Conservation (phyloP, 768 basidiomycete species). For the Mycena venus region DNA sequence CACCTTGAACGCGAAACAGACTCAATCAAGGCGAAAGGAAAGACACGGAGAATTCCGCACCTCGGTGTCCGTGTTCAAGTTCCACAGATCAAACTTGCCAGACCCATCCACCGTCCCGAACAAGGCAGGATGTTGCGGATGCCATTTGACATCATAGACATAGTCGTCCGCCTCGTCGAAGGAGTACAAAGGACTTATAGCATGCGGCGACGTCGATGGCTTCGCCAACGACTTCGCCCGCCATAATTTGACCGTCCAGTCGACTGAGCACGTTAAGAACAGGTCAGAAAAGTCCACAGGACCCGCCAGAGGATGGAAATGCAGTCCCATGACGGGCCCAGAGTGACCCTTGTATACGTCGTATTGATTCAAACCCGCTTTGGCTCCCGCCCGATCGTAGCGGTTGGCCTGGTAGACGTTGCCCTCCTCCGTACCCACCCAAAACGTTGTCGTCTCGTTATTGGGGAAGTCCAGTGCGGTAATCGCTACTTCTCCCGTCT, state of each 20-base stretch:
- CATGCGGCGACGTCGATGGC: slow-evolving; percentile 71
- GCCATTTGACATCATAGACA: slow-evolving; percentile 99
- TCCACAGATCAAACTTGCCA: slow-evolving; percentile 98
- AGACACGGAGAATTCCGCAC: slow-evolving; percentile 59
- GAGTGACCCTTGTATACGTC: slow-evolving; percentile 95
- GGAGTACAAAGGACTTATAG: slow-evolving; percentile 85
- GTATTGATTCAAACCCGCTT: slow-evolving; percentile 93
- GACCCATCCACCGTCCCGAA: slow-evolving; percentile 96
- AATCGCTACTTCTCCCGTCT: slow-evolving; percentile 96
- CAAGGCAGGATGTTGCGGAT: slow-evolving; percentile 93
- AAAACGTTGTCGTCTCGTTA: slow-evolving; percentile 97
- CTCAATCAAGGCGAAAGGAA: slow-evolving; percentile 15
- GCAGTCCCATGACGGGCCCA: slow-evolving; percentile 93
- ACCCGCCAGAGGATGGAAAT: slow-evolving; percentile 94
- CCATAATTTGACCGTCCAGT: slow-evolving; percentile 99
- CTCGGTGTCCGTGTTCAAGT: slow-evolving; percentile 96
- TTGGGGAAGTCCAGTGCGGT: slow-evolving; percentile 95
- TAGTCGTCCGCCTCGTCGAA: slow-evolving; percentile 99
- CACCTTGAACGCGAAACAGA: slow-evolving; percentile 65
- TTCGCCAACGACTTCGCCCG: slow-evolving; percentile 83
- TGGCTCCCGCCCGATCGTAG: slow-evolving; percentile 96
- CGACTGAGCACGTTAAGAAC: slow-evolving; percentile 92
- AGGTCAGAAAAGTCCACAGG: slow-evolving; percentile 96
- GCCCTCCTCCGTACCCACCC: slow-evolving; percentile 98
- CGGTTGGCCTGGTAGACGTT: slow-evolving; percentile 97